A percentile compares a stretch with the other conserved stretches of the same genome.
Evolutionary conservation across 192 early-diverging fungal genomes (phyloP).

Genomic region (Funneliformis mosseae): DNA sequence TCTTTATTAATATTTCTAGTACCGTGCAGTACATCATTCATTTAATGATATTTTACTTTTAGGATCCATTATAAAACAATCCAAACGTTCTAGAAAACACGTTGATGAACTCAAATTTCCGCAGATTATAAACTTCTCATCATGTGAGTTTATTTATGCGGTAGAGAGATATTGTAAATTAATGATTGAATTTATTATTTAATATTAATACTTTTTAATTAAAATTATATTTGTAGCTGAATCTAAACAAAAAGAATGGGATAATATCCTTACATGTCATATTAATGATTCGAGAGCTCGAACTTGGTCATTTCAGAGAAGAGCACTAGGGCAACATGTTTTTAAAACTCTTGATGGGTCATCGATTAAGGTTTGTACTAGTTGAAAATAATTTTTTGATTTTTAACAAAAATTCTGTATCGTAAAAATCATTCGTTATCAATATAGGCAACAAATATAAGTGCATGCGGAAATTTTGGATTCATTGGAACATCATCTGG

Average conservation of each 20-base stretch:
- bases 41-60: background rate
- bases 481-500: conserved; percentile 82
- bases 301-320: conserved; percentile 83
- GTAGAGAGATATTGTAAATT: no score
- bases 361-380: conserved; percentile 51
- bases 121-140: background rate
- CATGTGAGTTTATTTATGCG: background rate
- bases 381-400: background rate
- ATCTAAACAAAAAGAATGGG: conserved; percentile 81
- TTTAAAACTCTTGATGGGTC: conserved; percentile 66
- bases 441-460: conserved; percentile 65
- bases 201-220: background rate
- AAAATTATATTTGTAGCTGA: conserved; percentile 39
- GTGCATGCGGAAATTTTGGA: conserved; percentile 92
- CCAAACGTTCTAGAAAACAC: background rate
- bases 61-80: background rate
- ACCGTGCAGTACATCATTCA: background rate
- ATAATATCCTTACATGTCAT: conserved; percentile 90
- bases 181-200: background rate
- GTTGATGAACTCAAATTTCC: conserved; percentile 10
- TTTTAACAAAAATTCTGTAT: background rate
- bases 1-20: background rate
- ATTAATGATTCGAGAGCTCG: conserved; percentile 70
- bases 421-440: conserved; percentile 24
- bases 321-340: conserved; percentile 70